phyloP scores from a whole-genome alignment of 1,284 basidiomycete genomes.

The Rhizopogon parksii region DNA sequence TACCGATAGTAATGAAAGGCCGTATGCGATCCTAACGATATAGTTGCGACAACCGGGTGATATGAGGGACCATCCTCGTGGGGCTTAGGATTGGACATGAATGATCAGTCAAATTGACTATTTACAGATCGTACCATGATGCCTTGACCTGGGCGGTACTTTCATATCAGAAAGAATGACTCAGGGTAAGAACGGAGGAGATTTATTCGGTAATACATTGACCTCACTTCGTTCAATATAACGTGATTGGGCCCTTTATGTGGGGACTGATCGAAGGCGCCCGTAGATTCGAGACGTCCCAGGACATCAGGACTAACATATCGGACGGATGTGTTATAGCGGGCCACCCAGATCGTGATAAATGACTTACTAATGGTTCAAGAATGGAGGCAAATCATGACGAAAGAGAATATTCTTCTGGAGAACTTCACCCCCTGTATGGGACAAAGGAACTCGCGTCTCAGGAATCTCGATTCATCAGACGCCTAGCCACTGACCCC shows the following conservation, averaged over 20 bases:
- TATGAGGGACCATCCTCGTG: conserved; percentile 92
- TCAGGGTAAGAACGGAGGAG: conserved; percentile 3
- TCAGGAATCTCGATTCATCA: background rate
- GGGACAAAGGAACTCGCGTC: background rate
- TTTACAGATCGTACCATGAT: conserved; percentile 62
- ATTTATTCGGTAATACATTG: conserved; percentile 6
- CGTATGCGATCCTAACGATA: conserved; percentile 80
- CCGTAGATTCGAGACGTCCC: conserved; percentile 54
- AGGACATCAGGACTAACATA: conserved; percentile 67
- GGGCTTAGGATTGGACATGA: conserved; percentile 45
- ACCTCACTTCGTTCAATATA: conserved; percentile 71
- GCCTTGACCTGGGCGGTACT: conserved; percentile 87
- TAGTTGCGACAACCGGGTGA: conserved; percentile 81
- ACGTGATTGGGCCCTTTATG: conserved; percentile 78
- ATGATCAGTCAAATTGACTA: conserved; percentile 2
- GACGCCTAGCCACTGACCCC: conserved; percentile 45
- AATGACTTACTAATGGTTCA: conserved; percentile 46
- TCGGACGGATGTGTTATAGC: conserved; percentile 4
- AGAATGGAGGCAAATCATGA: conserved; percentile 58
- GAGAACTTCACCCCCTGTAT: conserved; percentile 61
- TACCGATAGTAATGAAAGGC: conserved; percentile 85
- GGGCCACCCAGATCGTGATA: conserved; percentile 11
- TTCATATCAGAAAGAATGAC: conserved; percentile 7
- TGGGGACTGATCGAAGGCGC: conserved; percentile 53
- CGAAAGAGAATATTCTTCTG: conserved; percentile 55